A percentile compares a stretch with the other conserved stretches of the same genome.
phyloP scores from a whole-genome alignment of 768 basidiomycete genomes.

The Tremella fuciformis region DNA sequence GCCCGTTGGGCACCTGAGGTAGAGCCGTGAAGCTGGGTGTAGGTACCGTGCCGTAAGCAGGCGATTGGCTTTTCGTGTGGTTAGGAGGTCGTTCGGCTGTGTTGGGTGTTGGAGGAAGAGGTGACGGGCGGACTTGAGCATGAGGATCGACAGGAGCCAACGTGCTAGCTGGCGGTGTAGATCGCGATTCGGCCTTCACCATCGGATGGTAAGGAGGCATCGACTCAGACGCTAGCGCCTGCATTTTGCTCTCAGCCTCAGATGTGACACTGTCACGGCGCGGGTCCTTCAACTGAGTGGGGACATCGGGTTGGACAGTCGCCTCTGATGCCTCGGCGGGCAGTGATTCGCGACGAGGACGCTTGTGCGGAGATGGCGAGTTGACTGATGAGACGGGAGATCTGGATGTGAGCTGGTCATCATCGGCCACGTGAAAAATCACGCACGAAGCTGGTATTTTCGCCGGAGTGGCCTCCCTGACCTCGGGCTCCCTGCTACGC shows the following conservation, averaged over 20 bases:
- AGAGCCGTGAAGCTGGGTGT: background rate
- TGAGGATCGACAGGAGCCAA: slow-evolving; percentile 10
- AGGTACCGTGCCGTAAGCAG: slow-evolving; percentile 24
- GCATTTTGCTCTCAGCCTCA: background rate
- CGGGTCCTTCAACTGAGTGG: slow-evolving; percentile 7
- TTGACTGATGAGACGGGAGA: slow-evolving; percentile 5
- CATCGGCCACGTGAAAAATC: background rate
- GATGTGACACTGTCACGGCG: slow-evolving; percentile 1
- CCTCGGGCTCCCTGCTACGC: background rate
- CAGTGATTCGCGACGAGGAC: slow-evolving; percentile 11
- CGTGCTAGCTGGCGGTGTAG: slow-evolving; percentile 1
- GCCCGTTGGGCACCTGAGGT: background rate
- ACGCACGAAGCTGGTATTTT: slow-evolving; percentile 1
- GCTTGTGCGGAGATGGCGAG: slow-evolving; percentile 27
- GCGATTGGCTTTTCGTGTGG: background rate
- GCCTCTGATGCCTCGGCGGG: background rate
- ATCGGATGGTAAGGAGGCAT: slow-evolving; percentile 25
- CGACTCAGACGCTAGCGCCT: too few relatives aligned
- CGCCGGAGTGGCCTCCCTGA: background rate
- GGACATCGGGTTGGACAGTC: slow-evolving; percentile 5
- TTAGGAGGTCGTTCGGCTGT: slow-evolving; percentile 15
- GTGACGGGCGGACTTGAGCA: background rate
- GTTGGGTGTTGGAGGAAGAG: slow-evolving; percentile 12
- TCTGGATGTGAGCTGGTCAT: background rate
- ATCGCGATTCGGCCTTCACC: slow-evolving; percentile 10